Percentiles rank a stretch among this genome's conserved stretches.
Conservation (phyloP, 2,329 filamentous ascomycete genomes). For the Aspergillus novoparasiticus region DNA sequence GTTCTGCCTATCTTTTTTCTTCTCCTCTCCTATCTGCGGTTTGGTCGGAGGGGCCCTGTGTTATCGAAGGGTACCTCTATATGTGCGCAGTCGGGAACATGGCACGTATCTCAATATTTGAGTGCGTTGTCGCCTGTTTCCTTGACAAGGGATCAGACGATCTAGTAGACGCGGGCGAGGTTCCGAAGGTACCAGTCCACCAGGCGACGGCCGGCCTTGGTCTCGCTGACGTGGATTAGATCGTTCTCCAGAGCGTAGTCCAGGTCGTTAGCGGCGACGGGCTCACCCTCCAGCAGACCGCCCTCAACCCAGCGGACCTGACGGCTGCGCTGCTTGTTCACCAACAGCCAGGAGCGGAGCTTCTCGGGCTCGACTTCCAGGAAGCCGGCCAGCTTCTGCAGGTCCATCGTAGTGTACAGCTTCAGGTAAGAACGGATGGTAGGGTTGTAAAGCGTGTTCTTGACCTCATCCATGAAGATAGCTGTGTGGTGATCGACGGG, state of each 20-base stretch:
- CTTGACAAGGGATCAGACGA: constrained; percentile 10
- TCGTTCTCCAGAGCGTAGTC: constrained; percentile 98
- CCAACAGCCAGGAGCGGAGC: constrained; percentile 86
- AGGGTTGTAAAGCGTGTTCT: constrained; percentile 97
- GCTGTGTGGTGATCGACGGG: constrained; percentile 95
- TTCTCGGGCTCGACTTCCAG: constrained; percentile 96
- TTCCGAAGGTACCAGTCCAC: constrained; percentile 99
- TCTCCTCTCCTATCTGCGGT: not conserved
- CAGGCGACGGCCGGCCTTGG: constrained; percentile 94
- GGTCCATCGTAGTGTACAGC: constrained; percentile 98
- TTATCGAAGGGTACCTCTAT: not conserved
- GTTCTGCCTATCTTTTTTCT: not conserved
- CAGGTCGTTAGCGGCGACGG: constrained; percentile 89
- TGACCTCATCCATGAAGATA: constrained; percentile 99
- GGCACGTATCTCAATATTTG: constrained; percentile 11
- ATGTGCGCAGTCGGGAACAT: not conserved
- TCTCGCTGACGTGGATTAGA: constrained; percentile 97
- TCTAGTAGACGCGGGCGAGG: constrained; percentile 88
- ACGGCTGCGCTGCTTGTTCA: constrained; percentile 98
- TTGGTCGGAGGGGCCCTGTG: not conserved
- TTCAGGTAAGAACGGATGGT: constrained; percentile 98
- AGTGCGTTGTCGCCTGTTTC: constrained; percentile 8
- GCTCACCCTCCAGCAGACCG: constrained; percentile 85
- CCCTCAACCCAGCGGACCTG: constrained; percentile 93
- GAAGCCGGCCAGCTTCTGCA: constrained; percentile 97